Evolutionary conservation across 257 asterid species (phyloP), one percentile per base, ranked within the genome.

Genomic region (Haberlea rhodopensis): DNA sequence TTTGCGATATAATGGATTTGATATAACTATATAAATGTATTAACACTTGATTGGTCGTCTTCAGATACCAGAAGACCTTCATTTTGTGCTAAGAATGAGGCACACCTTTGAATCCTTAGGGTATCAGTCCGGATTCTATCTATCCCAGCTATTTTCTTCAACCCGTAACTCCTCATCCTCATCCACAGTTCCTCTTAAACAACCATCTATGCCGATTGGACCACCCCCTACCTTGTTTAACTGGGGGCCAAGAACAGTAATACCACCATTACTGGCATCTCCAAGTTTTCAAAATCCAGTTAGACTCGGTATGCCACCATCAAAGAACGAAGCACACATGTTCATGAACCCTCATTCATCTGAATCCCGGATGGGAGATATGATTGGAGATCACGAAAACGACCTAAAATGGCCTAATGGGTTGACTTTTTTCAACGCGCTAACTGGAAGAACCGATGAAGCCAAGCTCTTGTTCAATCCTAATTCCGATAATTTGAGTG

Each of bases 391-490:
- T 37, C 95, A 82, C 0, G 99, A 87, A 22, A 69, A 66, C 34
- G 97, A 94, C 73, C 85, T 94, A 80, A 94, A 90, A 24, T 94
- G 99, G 99, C 99, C 99, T 22, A 87, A 87, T 53, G 99, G 96
- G 1, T 63, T 86, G 72, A 58, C 81, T 11, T 94, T 87, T 85
- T 90, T 86, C 68, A 84, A 75, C 43, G 99, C 97, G 4, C 86
- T 94, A 3, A 86, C 90, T 1, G 95, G 94, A 1, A 71, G 86
- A 60, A 23, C 74, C 0, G 97, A 89, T 6, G 97, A 89, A 43
- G 84, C 88, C 3, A 92, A 86, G 79, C 87, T 84, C 4, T 37
- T 89, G 79, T 88, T 86, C 3, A 91, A 78, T 60, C 89, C 75
- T 23, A 71, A 51, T 31, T 48, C 82, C 9, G 94, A 74, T 62